Conservation (phyloP, 176 grass and related monocot species). For the Pontederia crassipes region DNA sequence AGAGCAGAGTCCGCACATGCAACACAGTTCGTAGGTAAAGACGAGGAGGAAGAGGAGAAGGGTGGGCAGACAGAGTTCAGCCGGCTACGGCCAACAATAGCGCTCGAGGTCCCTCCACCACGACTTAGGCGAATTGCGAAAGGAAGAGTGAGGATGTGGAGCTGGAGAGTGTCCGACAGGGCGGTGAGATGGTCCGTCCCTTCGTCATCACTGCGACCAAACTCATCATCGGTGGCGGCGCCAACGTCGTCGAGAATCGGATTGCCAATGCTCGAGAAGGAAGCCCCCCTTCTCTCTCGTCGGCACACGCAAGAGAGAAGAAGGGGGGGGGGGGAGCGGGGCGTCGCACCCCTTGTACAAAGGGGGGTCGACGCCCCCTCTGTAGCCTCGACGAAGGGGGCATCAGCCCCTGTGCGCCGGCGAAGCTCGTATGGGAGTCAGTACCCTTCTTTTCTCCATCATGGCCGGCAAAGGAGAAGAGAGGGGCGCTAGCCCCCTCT, state of each 20-base stretch:
- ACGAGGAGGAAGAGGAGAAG: not conserved
- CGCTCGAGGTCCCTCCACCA: constrained; percentile 34
- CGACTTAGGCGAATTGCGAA: constrained; percentile 29
- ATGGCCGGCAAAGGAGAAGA: too few relatives aligned
- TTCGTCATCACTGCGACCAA: not conserved
- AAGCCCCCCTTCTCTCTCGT: too few relatives aligned
- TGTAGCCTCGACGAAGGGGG: too few relatives aligned
- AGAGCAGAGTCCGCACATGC: not conserved
- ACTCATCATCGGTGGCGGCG: not conserved
- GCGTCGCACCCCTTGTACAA: too few relatives aligned
- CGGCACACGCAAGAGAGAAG: constrained; percentile 12
- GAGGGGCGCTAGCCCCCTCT: too few relatives aligned
- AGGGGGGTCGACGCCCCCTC: too few relatives aligned
- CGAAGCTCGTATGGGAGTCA: too few relatives aligned
- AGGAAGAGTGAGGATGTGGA: constrained; percentile 32
- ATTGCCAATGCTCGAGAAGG: not conserved
- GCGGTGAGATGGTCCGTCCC: constrained; percentile 13
- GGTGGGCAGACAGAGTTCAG: constrained; percentile 17
- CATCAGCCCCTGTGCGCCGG: too few relatives aligned
- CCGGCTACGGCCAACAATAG: constrained; percentile 27
- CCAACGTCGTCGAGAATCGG: not conserved
- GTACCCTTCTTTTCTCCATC: too few relatives aligned
- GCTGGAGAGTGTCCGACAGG: constrained; percentile 30
- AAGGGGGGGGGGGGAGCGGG: not conserved
- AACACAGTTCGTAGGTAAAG: not conserved